Evolutionary conservation across 108 stramenopile genomes (phyloP).

Genomic region (Schizochytrium sp.): DNA sequence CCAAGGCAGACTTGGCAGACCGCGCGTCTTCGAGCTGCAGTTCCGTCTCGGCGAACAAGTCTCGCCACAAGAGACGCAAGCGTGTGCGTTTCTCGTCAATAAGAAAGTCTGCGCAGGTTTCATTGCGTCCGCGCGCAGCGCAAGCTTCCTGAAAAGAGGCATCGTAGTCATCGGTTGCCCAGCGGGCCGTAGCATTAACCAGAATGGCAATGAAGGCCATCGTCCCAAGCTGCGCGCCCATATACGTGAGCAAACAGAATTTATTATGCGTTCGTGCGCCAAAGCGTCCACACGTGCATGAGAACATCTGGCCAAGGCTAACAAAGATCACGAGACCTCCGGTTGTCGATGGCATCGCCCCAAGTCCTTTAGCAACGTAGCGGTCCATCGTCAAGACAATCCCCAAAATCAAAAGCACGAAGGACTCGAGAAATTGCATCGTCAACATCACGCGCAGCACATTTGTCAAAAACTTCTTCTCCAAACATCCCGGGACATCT

Average conservation of each 20-base stretch:
- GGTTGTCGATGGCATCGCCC: background rate
- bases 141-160: background rate
- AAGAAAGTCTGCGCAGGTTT: background rate
- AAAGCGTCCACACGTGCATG: background rate
- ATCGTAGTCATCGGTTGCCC: background rate
- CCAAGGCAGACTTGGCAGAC: background rate
- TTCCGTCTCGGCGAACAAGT: background rate
- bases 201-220: background rate
- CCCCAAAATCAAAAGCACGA: background rate
- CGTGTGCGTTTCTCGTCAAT: background rate
- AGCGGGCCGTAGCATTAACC: background rate
- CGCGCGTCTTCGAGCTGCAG: background rate
- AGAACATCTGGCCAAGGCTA: background rate
- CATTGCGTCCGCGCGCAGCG: background rate
- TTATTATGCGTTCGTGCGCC: background rate
- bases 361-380: background rate
- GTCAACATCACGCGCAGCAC: background rate
- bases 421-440: background rate
- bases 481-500: background rate
- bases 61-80: background rate
- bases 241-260: background rate
- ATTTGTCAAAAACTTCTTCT: background rate
- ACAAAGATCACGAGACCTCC: background rate
- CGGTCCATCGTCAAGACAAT: background rate
- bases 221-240: background rate